Conservation (phyloP, 2,329 filamentous ascomycete genomes). For the Fusarium circinatum region DNA sequence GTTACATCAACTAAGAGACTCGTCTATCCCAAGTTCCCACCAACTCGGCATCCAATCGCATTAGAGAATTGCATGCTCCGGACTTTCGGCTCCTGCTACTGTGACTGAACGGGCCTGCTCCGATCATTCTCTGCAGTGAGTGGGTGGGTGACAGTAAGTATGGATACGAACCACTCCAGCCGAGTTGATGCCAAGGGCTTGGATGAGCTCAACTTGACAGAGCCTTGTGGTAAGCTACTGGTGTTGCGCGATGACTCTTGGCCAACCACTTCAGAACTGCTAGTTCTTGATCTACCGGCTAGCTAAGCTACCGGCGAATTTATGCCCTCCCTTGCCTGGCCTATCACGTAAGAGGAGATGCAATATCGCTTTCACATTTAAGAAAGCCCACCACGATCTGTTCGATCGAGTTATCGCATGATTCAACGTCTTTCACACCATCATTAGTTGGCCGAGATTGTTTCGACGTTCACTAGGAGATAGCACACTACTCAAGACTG, state of each 20-base stretch:
- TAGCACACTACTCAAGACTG: background rate
- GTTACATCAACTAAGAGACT: constrained; percentile 2
- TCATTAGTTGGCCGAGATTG: background rate
- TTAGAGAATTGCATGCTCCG: constrained; percentile 5
- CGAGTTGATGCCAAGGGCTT: background rate
- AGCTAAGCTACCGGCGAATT: constrained; percentile 12
- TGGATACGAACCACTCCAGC: background rate
- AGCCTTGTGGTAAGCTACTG: constrained; percentile 10
- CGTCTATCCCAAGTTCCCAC: constrained; percentile 19
- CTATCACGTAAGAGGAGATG: constrained; percentile 4
- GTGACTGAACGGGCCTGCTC: background rate
- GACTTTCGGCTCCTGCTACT: constrained; percentile 14
- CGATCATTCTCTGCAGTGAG: background rate
- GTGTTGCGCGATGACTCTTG: background rate
- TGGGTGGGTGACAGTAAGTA: background rate
- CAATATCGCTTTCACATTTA: background rate
- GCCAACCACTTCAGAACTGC: constrained; percentile 7
- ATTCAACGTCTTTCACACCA: background rate
- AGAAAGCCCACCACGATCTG: constrained; percentile 13
- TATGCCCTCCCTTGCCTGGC: background rate
- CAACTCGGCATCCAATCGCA: constrained; percentile 24
- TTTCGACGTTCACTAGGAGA: background rate
- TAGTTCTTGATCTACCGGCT: constrained; percentile 10
- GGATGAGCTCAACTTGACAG: background rate
- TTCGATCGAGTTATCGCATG: constrained; percentile 6